Percentiles rank a stretch among this genome's conserved stretches.
phyloP scores from a whole-genome alignment of 2,329 filamentous ascomycete species.

The Aspergillus melleus region DNA sequence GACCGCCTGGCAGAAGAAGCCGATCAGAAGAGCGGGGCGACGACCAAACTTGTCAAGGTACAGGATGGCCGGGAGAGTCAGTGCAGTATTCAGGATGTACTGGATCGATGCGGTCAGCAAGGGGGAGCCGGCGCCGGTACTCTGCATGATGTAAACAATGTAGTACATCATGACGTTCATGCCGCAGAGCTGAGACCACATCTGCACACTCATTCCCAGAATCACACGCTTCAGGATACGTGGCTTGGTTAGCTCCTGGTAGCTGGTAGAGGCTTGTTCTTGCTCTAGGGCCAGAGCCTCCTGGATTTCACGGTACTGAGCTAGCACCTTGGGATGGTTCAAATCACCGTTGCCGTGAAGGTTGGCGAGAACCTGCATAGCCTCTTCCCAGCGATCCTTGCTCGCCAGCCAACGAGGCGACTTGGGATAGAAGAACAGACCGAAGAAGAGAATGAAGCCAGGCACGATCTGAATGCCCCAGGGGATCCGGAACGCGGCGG shows the following conservation, averaged over 20 bases:
- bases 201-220: slow-evolving; percentile 69
- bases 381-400: slow-evolving; percentile 59
- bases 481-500: slow-evolving; percentile 61
- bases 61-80: slow-evolving; percentile 72
- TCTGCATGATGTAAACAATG: slow-evolving; percentile 66
- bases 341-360: slow-evolving; percentile 65
- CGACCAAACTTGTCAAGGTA: slow-evolving; percentile 74
- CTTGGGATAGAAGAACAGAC: slow-evolving; percentile 53
- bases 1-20: slow-evolving; percentile 60
- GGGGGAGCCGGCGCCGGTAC: slow-evolving; percentile 56
- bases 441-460: slow-evolving; percentile 56
- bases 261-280: slow-evolving; percentile 66
- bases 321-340: slow-evolving; percentile 63
- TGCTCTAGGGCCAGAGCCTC: slow-evolving; percentile 71
- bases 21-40: slow-evolving; percentile 63
- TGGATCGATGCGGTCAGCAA: slow-evolving; percentile 67
- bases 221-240: slow-evolving; percentile 69
- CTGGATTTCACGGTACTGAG: slow-evolving; percentile 69
- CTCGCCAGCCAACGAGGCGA: slow-evolving; percentile 64
- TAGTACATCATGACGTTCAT: slow-evolving; percentile 76
- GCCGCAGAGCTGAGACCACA: slow-evolving; percentile 72
- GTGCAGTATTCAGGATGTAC: slow-evolving; percentile 74
- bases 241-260: slow-evolving; percentile 69
- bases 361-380: slow-evolving; percentile 49
- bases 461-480: slow-evolving; percentile 65